Base-by-base conservation (phyloP, 441 rosid species). In the Rhodomyrtus psidioides region DNA sequence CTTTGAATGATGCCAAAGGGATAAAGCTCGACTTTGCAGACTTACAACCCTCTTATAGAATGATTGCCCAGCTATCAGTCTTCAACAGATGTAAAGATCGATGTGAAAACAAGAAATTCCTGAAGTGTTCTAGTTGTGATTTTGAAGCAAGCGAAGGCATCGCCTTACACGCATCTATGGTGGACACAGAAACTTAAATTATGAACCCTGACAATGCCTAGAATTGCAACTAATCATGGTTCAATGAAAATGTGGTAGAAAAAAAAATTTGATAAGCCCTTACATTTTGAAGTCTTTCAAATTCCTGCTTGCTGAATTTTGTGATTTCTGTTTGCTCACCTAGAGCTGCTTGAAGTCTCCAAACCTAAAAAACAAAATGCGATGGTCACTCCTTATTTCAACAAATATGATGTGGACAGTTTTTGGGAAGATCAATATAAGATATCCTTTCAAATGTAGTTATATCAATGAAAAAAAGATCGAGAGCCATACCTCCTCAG, bases 331-430 rank as follows among this genome's bases (percentile, higher is more conserved):
- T 92, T 90, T 96, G 99, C 93, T 96, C 99, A 55, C 99, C 98
- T 55, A 97, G 95, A 89, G 98, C 99, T 85, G 98, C 99, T 89
- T 97, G 99, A 85, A 97, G 99, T 90, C 97, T 95, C 99, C 99
- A 96, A 19, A 97, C 98, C 99, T 97, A 23, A 42, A 79, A 59
- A 87, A 55, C 51, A 49, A 79, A 8, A 75, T 49, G 59, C 10
- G 0, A 54, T 17, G 44, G n/a, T 17, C 17, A 28, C 58, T 82
- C 49, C 55, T 27, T 53, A 24, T 53, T 53, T 55, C 26, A 51
- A 19, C 83, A 49, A 53, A 10, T 53, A 51, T 13, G 83, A 53
- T 82, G 46, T 19, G 76, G 76, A 65, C 83, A 53, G 58, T 82
- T 54, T 54, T n/a, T 65, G 7, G 12, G 46, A 26, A 19, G 46